Base-by-base conservation (phyloP, 2,329 filamentous ascomycete genomes). In the Graphilbum ipis-grandicollis region DNA sequence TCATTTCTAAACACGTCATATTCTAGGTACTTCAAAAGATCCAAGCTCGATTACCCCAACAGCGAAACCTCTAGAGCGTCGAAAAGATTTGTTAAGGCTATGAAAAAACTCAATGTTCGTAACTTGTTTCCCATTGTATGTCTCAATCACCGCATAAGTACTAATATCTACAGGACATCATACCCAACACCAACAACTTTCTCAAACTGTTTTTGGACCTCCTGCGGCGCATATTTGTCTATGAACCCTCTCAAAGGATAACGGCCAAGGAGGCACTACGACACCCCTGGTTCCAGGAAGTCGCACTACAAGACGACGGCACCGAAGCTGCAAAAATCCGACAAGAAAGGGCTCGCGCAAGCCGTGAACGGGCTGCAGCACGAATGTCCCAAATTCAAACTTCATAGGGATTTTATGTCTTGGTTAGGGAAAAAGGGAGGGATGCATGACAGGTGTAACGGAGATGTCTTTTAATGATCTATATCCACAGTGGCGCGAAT, bases 201-300 rank as follows among this genome's bases (percentile, higher is more conserved):
- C 58, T 75, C 39, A 63, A 62, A 41, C 66, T 71, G 42, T 79
- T 79, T 47, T 54, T 77, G 34, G 73, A 79, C 50, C 59, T 79
- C 9, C 55, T 79, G 8, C 62, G 65, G 46, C 75, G 68, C 52
- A 79, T 79, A 34, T 79, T 79, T 46, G 66, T 78, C 23, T 79
- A 79, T 50, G 74, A 79, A 40, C 73, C 75, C 10, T 56, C 59
- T 5, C 66, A 72, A 39, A 69, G 75, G 33, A 79, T 79, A 43
- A 77, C 72, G 4, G 75, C 75, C 18, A 73, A 76, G 44, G 59
- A 77, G 47, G 75, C 75, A 2, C 55, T 79, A 31, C 66, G 74
- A 38, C 75, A 79, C 43, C 68, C 71, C 3, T 79, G 74, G 74
- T 79, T 79, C 54, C 71, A 68, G 47, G 74, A 79, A 48, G 57